Percentiles rank a stretch among this genome's conserved stretches.
These are phyloP conservation scores for Lactarius hengduanensis DNA, from an alignment of 768 basidiomycete species.

Conservation along the genomic window DNA sequence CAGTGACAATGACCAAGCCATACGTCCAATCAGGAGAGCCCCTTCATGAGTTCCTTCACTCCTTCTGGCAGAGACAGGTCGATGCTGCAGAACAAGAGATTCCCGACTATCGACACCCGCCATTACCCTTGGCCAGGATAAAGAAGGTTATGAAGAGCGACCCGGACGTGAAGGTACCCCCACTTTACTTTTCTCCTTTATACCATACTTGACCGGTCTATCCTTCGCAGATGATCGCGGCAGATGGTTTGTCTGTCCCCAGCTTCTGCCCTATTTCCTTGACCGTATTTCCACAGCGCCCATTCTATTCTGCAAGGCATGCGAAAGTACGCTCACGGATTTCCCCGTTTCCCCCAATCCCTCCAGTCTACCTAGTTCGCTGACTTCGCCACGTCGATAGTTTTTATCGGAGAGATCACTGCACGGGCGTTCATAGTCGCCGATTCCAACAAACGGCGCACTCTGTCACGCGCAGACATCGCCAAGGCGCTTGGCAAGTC, in stretches of 20 bases:
- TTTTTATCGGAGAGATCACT: slow-evolving; percentile 97
- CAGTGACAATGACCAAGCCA: slow-evolving; percentile 41
- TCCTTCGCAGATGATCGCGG: slow-evolving; percentile 85
- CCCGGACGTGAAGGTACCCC: slow-evolving; percentile 87
- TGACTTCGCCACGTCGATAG: slow-evolving; percentile 41
- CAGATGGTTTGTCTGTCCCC: slow-evolving; percentile 63
- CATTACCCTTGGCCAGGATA: slow-evolving; percentile 90
- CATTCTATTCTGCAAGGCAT: slow-evolving; percentile 95
- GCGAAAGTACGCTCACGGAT: slow-evolving; percentile 76
- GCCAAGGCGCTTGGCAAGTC: slow-evolving; percentile 89
- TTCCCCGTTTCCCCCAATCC: background rate
- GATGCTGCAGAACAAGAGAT: slow-evolving; percentile 85
- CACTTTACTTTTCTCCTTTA: slow-evolving; percentile 1
- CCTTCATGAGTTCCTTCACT: slow-evolving; percentile 80
- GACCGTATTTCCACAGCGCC: slow-evolving; percentile 54
- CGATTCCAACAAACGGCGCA: slow-evolving; percentile 95
- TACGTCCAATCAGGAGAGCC: slow-evolving; percentile 83
- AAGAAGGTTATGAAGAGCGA: slow-evolving; percentile 99
- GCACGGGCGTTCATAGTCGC: slow-evolving; percentile 94
- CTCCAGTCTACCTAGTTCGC: slow-evolving; percentile 2
- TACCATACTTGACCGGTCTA: slow-evolving; percentile 3
- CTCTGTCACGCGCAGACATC: slow-evolving; percentile 89
- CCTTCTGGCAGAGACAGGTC: slow-evolving; percentile 90
- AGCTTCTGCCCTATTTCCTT: slow-evolving; percentile 24
- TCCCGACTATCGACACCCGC: slow-evolving; percentile 84